These are phyloP conservation scores for Cicer chorassanicum DNA, from an alignment of 306 rosid species.

Conservation along the genomic window DNA sequence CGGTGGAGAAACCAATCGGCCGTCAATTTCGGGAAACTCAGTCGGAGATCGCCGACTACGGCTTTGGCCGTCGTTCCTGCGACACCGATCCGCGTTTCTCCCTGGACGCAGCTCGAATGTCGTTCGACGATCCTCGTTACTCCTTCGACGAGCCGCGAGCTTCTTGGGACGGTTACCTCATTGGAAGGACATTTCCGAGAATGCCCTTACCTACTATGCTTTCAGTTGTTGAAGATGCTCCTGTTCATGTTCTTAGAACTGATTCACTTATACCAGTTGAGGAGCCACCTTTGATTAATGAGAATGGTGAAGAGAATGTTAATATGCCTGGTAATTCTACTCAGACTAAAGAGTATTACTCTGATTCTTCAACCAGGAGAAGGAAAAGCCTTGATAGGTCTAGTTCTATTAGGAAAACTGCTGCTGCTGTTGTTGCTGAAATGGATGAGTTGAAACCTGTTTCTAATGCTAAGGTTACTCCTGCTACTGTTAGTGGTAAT, in stretches of 20 bases:
- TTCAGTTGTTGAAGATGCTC: conserved; percentile 92
- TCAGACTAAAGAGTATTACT: conserved; percentile 85
- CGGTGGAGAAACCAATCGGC: conserved; percentile 92
- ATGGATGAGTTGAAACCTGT: conserved; percentile 81
- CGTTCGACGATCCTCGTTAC: conserved; percentile 81
- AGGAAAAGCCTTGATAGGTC: conserved; percentile 93
- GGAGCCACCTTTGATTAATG: conserved; percentile 45
- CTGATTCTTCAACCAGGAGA: conserved; percentile 77
- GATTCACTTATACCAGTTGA: conserved; percentile 87
- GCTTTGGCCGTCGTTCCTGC: conserved; percentile 94
- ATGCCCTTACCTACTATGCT: conserved; percentile 96
- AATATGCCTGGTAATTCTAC: conserved; percentile 74
- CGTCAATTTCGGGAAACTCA: conserved; percentile 94
- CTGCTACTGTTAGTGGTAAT: conserved; percentile 68
- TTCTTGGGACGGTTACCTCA: conserved; percentile 92
- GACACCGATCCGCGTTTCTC: conserved; percentile 97
- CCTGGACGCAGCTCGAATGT: conserved; percentile 74
- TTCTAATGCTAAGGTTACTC: conserved; percentile 57
- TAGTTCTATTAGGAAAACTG: conserved; percentile 85
- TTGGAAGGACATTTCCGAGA: conserved; percentile 68
- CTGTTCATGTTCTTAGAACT: conserved; percentile 68
- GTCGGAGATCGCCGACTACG: conserved; percentile 98
- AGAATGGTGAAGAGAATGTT: conserved; percentile 43
- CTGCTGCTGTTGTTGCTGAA: conserved; percentile 94
- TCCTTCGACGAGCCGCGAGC: conserved; percentile 96